phyloP scores from a whole-genome alignment of 768 basidiomycete genomes.

The Obba rivulosa region DNA sequence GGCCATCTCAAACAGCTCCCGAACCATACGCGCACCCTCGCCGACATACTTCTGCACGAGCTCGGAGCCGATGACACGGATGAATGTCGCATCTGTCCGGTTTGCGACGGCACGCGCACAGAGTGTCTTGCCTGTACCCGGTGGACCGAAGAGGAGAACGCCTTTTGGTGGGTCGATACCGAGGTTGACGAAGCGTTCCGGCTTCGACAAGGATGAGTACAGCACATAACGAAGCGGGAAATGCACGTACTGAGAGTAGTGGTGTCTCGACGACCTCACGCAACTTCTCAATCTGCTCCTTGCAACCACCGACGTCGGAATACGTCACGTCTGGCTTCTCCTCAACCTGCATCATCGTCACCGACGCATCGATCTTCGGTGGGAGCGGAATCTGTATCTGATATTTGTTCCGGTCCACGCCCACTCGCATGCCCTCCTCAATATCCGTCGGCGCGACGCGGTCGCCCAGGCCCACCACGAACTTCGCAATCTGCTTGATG shows the following conservation, averaged over 20 bases:
- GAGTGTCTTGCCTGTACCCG: slow-evolving; percentile 97
- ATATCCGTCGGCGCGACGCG: slow-evolving; percentile 97
- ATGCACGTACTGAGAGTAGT: slow-evolving; percentile 69
- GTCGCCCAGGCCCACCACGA: slow-evolving; percentile 95
- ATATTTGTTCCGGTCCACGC: slow-evolving; percentile 94
- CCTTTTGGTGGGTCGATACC: slow-evolving; percentile 99
- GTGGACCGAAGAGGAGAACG: slow-evolving; percentile 91
- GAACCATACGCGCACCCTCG: slow-evolving; percentile 97
- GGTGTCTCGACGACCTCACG: slow-evolving; percentile 98
- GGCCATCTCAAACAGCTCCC: slow-evolving; percentile 99
- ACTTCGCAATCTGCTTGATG: slow-evolving; percentile 99
- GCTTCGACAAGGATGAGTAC: slow-evolving; percentile 43
- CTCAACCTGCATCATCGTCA: slow-evolving; percentile 99
- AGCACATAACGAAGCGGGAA: not conserved
- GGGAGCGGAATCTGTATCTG: slow-evolving; percentile 98
- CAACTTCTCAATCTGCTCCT: slow-evolving; percentile 99
- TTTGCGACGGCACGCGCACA: slow-evolving; percentile 98
- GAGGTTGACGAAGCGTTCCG: slow-evolving; percentile 96
- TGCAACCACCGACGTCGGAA: slow-evolving; percentile 96
- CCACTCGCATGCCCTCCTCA: slow-evolving; percentile 99
- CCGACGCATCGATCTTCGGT: slow-evolving; percentile 98
- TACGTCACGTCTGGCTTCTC: slow-evolving; percentile 98
- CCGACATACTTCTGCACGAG: slow-evolving; percentile 99
- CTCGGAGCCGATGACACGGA: slow-evolving; percentile 98
- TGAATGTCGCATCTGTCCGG: slow-evolving; percentile 97